Evolutionary conservation across 169 alveolate species (phyloP).

Genomic region (Perkinsus marinus): DNA sequence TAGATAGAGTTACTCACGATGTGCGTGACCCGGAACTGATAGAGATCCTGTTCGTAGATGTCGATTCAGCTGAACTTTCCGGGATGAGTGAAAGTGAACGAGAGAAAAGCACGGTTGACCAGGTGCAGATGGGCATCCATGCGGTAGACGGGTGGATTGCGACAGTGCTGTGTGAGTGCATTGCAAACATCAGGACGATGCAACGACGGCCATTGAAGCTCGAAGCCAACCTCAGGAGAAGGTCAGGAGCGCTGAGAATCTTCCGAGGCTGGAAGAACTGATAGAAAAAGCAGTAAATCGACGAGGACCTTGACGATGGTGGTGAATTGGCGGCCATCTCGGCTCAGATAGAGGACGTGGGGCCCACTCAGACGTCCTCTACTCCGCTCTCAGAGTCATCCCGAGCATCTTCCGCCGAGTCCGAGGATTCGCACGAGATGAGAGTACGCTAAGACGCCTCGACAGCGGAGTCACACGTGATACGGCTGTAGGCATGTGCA

Average conservation of each 20-base stretch:
- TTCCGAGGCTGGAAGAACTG: background rate
- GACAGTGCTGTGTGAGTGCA: no score
- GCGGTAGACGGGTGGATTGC: no score
- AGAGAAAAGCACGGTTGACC: no score
- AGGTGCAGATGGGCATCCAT: no score
- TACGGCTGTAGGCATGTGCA: background rate
- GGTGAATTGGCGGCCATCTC: background rate
- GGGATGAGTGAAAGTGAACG: no score
- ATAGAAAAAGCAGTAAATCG: background rate
- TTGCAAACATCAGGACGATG: no score
- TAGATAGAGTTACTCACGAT: no score
- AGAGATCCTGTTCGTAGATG: no score
- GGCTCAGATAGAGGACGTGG: background rate
- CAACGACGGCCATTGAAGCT: no score
- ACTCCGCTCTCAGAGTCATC: background rate
- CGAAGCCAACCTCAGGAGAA: no score
- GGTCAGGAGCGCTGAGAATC: background rate
- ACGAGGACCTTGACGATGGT: background rate
- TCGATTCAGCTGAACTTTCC: no score
- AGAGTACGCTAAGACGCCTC: background rate
- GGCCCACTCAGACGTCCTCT: background rate
- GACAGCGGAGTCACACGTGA: background rate
- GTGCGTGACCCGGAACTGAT: no score
- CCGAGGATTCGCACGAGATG: background rate
- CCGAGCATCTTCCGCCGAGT: background rate